Base-by-base conservation (phyloP, 305 asterid species). In the Solanum hybrid region DNA sequence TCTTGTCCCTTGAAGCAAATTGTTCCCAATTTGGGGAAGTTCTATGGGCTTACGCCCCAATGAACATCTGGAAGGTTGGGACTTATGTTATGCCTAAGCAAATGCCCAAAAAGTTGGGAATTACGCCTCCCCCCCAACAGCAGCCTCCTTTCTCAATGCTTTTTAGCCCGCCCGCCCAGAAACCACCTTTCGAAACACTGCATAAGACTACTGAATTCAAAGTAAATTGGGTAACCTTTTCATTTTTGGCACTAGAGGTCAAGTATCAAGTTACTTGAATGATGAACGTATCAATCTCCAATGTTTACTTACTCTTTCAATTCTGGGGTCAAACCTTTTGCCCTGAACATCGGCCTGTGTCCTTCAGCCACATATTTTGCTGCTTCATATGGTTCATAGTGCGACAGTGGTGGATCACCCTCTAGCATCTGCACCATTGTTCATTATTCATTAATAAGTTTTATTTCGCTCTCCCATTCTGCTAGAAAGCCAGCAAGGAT, bases 351-450 rank as follows among this genome's bases (percentile, higher is more conserved):
- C 42, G 99, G 99, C 33, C 99, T 94, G 92, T 95, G 97, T 69
- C 99, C 99, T 90, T 97, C 99, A 26, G 99, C 91, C 90, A 95
- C 95, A 88, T 91, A 93, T 92, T 89, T 95, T 77, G 99, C 99
- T 76, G 99, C 99, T 91, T 96, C 99, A 85, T 94, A 95, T 28
- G 99, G 98, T 92, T 96, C 98, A 80, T 92, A 94, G 91, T 91
- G 71, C 16, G 98, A 91, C 94, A 97, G 86, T 22, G 98, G 98
- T 77, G 98, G 96, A 20, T 96, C 99, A 28, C 99, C 99, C 94
- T 97, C 99, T 88, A 97, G 94, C 99, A 97, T 97, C 99, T 97
- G 97, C 92, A 92, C 77, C 90, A 91, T 76, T 77, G 83, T 77
- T 77, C 83, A 77, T 34, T 77, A 77, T 33, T 34, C 42, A 77